Conservation (phyloP, 331 rosid species). For the Acacia pycnantha region DNA sequence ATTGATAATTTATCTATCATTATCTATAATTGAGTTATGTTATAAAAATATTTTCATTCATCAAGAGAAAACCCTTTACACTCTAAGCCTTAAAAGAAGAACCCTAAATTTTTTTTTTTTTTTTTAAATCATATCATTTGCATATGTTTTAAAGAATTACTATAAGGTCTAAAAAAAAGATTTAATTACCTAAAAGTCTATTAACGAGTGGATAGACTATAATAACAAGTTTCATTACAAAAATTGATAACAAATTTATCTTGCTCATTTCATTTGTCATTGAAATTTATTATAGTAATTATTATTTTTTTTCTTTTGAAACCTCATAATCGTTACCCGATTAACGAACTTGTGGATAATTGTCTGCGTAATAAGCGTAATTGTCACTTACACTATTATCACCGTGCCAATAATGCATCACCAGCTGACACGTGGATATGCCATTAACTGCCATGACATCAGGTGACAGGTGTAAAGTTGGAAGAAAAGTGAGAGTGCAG, state of each 20-base stretch:
- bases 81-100: accelerated
- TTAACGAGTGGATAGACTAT: no score
- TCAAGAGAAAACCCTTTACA: accelerated
- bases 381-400: background rate
- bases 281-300: no score
- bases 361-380: background rate
- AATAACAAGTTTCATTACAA: no score
- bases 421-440: conserved; percentile 32
- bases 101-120: no score
- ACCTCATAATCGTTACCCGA: background rate
- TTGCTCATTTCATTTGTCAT: no score
- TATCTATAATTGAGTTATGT: background rate
- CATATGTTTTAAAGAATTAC: no score
- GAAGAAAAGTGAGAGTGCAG: background rate
- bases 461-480: background rate
- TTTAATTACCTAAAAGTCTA: no score
- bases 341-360: background rate
- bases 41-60: no score
- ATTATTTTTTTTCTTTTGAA: no score
- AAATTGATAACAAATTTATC: no score
- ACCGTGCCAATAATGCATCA: background rate
- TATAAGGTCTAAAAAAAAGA: no score
- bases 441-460: conserved; percentile 13
- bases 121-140: no score
- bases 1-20: background rate